phyloP scores from a whole-genome alignment of 306 rosid genomes.

The cucumber (Cucumis sativus) region DNA sequence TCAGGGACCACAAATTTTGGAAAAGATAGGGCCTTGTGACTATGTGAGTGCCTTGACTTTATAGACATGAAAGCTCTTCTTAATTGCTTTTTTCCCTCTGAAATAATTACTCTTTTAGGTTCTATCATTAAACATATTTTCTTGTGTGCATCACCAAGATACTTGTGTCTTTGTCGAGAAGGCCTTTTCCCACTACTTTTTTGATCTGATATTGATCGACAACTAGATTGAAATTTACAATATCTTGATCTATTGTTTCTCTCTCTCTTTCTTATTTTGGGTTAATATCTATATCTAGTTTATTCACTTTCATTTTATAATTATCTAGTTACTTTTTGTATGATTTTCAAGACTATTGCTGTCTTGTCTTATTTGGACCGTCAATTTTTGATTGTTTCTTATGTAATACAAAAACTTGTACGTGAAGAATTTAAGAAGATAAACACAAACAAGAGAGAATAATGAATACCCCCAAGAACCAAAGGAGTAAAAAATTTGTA shows the following conservation, averaged over 20 bases:
- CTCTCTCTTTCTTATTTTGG: not conserved
- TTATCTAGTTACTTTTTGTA: not conserved
- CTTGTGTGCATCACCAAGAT: not conserved
- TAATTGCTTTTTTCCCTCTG: not conserved
- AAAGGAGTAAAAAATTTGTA: not conserved
- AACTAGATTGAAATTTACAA: not conserved
- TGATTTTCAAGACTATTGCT: not conserved
- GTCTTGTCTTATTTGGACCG: not conserved
- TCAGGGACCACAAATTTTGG: conserved; percentile 51
- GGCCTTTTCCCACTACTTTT: not conserved
- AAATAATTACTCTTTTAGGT: not conserved
- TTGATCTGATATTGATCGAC: not conserved
- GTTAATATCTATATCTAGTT: not conserved
- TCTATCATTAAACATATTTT: not conserved
- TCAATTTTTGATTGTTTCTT: not conserved
- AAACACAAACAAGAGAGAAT: not conserved
- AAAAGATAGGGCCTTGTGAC: conserved; percentile 52
- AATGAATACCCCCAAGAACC: not conserved
- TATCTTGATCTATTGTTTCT: not conserved
- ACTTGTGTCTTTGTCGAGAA: not conserved
- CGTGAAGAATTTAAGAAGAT: not conserved
- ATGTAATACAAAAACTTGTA: not conserved
- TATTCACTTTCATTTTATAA: not conserved
- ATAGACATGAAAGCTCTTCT: not conserved
- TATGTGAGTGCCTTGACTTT: conserved; percentile 54